Evolutionary conservation across 164 flowering plant genomes (phyloP).

Genomic region (Tinospora cordifolia): DNA sequence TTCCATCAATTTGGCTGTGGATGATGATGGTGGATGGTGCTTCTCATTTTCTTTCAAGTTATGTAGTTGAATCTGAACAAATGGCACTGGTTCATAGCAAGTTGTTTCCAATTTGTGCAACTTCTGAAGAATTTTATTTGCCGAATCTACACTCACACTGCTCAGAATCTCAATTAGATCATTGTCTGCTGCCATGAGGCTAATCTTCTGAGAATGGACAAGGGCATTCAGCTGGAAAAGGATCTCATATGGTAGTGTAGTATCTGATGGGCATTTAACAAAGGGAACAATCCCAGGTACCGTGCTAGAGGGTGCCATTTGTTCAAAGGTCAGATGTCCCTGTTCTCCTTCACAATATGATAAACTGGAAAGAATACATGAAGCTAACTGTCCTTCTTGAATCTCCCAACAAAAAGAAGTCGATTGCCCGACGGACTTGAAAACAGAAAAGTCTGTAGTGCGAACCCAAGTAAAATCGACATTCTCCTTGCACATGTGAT

Average conservation of each 20-base stretch:
- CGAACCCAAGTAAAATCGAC: slow-evolving; percentile 78
- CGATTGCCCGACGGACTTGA: slow-evolving; percentile 66
- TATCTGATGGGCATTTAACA: slow-evolving; percentile 28
- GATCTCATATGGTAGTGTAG: slow-evolving; percentile 53
- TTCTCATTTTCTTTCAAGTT: slow-evolving; percentile 17
- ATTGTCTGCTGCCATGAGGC: slow-evolving; percentile 37
- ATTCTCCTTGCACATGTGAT: slow-evolving; percentile 71
- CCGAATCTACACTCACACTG: slow-evolving; percentile 33
- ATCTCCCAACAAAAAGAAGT: slow-evolving; percentile 62
- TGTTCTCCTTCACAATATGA: slow-evolving; percentile 42
- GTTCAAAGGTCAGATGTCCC: slow-evolving; percentile 27
- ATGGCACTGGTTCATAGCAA: slow-evolving; percentile 57
- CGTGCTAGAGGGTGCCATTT: slow-evolving; percentile 30
- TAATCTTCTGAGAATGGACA: slow-evolving; percentile 66
- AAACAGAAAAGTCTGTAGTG: slow-evolving; percentile 68
- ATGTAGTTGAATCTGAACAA: slow-evolving; percentile 35
- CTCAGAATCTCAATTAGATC: slow-evolving; percentile 47
- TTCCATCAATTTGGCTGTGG: slow-evolving; percentile 24
- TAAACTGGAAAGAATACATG: slow-evolving; percentile 39
- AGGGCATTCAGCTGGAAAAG: slow-evolving; percentile 82
- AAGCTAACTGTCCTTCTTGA: slow-evolving; percentile 27
- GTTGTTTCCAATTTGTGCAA: slow-evolving; percentile 49
- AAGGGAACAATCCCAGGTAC: slow-evolving; percentile 60
- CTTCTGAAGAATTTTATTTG: slow-evolving; percentile 47
- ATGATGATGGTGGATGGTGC: slow-evolving; percentile 21